Evolutionary conservation across 202 grass and related monocot species (phyloP).

Genomic region (Panicum virgatum): DNA sequence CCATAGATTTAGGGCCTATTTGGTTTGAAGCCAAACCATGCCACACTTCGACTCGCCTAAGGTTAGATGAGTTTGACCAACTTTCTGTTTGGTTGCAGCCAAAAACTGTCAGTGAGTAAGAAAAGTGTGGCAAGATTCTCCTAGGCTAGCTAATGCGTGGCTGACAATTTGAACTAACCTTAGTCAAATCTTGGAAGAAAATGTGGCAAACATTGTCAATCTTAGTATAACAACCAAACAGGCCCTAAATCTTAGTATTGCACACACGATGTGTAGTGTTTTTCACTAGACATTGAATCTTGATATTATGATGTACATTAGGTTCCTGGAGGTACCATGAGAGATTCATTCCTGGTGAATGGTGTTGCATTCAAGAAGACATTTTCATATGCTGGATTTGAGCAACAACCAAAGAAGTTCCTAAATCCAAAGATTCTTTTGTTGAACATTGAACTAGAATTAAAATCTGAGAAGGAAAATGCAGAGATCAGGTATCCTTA

Average conservation of each 20-base stretch:
- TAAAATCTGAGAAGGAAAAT: conserved; percentile 99
- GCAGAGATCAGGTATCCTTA: conserved; percentile 79
- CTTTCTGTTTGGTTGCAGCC: background rate
- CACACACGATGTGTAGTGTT: background rate
- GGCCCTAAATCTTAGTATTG: too few species aligned
- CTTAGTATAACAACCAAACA: too few species aligned
- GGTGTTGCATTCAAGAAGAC: conserved; percentile 98
- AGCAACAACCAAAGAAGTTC: conserved; percentile 97
- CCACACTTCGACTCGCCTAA: too few species aligned
- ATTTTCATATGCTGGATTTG: conserved; percentile 95
- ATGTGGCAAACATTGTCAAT: background rate
- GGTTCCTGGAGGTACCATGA: conserved; percentile 95
- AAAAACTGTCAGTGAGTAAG: background rate
- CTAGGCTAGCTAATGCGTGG: background rate
- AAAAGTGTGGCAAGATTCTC: background rate
- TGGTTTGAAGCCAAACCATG: too few species aligned
- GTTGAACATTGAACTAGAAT: conserved; percentile 92
- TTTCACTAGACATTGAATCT: background rate
- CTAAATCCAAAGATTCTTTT: conserved; percentile 88
- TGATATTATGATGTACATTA: conserved; percentile 36
- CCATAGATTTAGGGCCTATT: background rate
- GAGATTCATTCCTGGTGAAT: conserved; percentile 90
- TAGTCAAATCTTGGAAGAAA: background rate
- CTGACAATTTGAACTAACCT: background rate
- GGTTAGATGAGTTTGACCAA: too few species aligned